Evolutionary conservation across 2,329 filamentous ascomycete species (phyloP), one percentile per base, ranked within the genome.

Genomic region (Phialocephala subalpina): DNA sequence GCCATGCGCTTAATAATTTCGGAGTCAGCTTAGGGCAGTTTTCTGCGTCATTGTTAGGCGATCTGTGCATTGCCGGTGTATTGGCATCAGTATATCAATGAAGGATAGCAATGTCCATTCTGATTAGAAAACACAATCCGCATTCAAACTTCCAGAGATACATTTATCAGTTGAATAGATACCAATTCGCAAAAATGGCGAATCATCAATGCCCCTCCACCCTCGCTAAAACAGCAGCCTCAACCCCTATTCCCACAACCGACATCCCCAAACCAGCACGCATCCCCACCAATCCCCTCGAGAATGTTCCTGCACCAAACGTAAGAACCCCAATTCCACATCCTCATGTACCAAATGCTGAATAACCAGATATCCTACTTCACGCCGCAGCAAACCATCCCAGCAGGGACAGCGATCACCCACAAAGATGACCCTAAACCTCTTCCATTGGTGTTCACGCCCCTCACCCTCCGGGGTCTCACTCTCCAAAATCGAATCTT

Each of bases 401-500:
- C 79, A 0, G 71, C 81, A 0, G 82, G 82, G 2, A 80, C 79
- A 0, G 80, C 80, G 3, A 69, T 78, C 9, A 65, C 73, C 20
- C 78, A 52, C 36, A n/a, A 27, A 2, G 22, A 77, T 38, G 81
- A 82, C 69, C 81, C 82, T 61, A 79, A 79, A 49, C 76, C 82
- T 14, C 80, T 87, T 7, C 82, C 84, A 0, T 84, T 83, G 40
- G 72, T 80, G 60, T 81, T 80, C 68, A 70, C 76, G 29, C 78
- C 78, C 11, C 70, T 81, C 47, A 76, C 71, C 9, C 74, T 80
- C 49, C 76, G 78, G 16, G 74, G 74, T 3, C 45, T 89, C 18
- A 86, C 83, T 0, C 81, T 91, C n/a, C 87, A 87, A 66, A 91
- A 90, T 77, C 86, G 88, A 67, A 87, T 90, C 68, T 84, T 86